These are phyloP conservation scores for Vanilla planifolia DNA, from an alignment of 106 monocot genomes.

Conservation along the genomic window DNA sequence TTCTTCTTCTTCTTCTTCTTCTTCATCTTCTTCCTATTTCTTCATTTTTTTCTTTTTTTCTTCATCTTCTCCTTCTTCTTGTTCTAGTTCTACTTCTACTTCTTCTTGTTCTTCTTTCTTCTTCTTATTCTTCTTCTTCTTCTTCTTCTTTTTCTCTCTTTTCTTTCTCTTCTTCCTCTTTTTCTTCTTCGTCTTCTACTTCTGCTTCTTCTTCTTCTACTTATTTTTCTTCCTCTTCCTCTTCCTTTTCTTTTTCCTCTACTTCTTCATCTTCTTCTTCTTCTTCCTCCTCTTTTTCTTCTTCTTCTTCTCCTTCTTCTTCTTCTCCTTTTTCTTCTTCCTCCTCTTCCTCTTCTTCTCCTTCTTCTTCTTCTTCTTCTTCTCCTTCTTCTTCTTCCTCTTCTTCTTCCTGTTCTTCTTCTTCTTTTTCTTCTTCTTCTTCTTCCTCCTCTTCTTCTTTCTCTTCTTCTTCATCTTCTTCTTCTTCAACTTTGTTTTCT, in stretches of 20 bases:
- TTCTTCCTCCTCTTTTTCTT: background rate
- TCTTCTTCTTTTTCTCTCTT: background rate
- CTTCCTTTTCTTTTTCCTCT: no score
- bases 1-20: no score
- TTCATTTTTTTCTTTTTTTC: no score
- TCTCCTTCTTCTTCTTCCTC: background rate
- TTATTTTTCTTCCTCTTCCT: no score
- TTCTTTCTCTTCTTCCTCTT: background rate
- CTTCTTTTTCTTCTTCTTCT: background rate
- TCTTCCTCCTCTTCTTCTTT: background rate
- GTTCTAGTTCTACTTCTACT: background rate
- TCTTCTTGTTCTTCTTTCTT: background rate
- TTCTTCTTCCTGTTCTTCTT: no score
- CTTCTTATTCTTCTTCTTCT: no score
- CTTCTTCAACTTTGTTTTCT: background rate
- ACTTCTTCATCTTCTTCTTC: background rate
- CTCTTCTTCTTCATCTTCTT: background rate
- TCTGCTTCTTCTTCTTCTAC: no score
- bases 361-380: background rate
- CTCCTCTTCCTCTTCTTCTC: background rate
- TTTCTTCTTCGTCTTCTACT: no score
- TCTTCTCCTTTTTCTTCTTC: background rate
- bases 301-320: background rate
- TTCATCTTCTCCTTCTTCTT: no score
- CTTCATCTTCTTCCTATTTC: no score